phyloP scores from a whole-genome alignment of 1,139 yeast species.

The Chernovozyma aurita region DNA sequence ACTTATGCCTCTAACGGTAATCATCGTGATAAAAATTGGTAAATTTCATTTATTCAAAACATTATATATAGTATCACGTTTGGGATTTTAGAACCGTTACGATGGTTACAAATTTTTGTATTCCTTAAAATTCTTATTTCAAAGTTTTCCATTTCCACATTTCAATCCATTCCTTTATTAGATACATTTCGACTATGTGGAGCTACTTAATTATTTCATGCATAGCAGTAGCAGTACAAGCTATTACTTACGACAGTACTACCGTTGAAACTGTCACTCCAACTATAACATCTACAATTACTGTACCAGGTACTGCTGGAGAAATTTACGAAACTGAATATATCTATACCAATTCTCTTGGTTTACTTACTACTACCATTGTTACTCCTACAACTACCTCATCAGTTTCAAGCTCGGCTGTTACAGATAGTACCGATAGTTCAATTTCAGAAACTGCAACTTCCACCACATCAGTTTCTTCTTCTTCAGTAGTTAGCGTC shows the following conservation, averaged over 20 bases:
- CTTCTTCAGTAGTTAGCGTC: slow-evolving; percentile 6
- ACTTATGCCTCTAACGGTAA: no score
- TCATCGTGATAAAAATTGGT: no score
- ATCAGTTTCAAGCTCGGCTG: slow-evolving; percentile 4
- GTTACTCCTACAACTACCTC: slow-evolving; percentile 14
- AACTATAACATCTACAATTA: slow-evolving; percentile 26
- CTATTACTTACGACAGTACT: slow-evolving; percentile 2
- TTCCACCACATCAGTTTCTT: not conserved
- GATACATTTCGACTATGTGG: no score
- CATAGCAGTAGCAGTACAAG: not conserved
- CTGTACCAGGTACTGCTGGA: slow-evolving; percentile 21
- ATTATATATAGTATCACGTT: no score
- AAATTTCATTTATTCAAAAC: no score
- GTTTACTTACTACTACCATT: slow-evolving; percentile 31
- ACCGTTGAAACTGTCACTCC: slow-evolving; percentile 22
- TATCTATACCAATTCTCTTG: slow-evolving; percentile 27
- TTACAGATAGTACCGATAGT: slow-evolving; percentile 6
- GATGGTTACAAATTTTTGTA: no score
- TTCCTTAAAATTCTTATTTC: no score
- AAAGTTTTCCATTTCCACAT: no score
- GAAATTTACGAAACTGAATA: slow-evolving; percentile 32
- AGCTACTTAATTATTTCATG: no score
- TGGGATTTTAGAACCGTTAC: no score
- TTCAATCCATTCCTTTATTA: no score
- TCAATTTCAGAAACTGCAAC: slow-evolving; percentile 7